Percentiles rank a stretch among this genome's conserved stretches.
These are phyloP conservation scores for Xylaria scruposa DNA, from an alignment of 495 filamentous ascomycete genomes.

Conservation along the genomic window DNA sequence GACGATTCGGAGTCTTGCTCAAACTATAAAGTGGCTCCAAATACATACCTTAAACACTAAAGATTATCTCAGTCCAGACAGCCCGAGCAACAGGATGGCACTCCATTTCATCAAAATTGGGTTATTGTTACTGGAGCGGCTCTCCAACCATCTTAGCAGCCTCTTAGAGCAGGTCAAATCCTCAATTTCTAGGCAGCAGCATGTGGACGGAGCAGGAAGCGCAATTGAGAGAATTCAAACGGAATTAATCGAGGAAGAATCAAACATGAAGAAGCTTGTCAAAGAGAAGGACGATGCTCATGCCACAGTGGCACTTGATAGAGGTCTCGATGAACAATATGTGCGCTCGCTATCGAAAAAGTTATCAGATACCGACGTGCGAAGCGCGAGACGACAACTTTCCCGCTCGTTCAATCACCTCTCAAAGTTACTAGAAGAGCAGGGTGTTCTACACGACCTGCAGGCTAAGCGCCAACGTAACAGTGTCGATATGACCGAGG, in stretches of 20 bases:
- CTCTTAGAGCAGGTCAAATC: not conserved
- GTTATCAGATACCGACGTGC: not conserved
- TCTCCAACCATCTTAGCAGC: not conserved
- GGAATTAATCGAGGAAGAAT: not conserved
- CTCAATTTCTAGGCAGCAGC: conserved; percentile 5
- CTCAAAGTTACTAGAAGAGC: conserved; percentile 12
- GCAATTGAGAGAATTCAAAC: not conserved
- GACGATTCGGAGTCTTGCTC: not conserved
- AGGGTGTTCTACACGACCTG: not conserved
- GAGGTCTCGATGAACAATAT: conserved; percentile 9
- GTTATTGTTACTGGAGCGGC: not conserved
- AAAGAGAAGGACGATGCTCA: conserved; percentile 4
- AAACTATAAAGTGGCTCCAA: conserved; percentile 11
- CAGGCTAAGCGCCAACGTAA: conserved; percentile 16
- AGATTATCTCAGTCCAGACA: not conserved
- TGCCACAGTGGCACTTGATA: not conserved
- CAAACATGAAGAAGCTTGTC: not conserved
- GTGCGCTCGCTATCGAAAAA: conserved; percentile 8
- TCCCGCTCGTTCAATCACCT: not conserved
- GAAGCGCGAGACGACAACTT: not conserved
- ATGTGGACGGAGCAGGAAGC: not conserved
- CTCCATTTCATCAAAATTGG: conserved; percentile 11
- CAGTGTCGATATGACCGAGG: not conserved
- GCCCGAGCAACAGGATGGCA: not conserved
- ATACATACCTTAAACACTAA: not conserved